Base-by-base conservation (phyloP, 257 asterid species). In the Nicotiana obtusifolia region DNA sequence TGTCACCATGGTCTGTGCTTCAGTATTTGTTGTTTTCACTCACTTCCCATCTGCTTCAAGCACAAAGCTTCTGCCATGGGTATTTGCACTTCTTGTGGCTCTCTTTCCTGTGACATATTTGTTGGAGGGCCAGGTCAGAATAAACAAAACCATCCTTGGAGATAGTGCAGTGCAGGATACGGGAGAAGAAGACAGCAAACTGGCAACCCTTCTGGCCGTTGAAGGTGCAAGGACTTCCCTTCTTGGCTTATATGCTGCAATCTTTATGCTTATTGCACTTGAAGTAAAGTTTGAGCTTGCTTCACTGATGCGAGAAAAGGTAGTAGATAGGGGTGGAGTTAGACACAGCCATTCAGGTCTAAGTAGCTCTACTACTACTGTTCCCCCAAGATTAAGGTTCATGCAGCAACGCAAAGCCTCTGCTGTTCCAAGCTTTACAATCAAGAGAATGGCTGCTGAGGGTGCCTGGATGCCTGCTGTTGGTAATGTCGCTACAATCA, bases 401-500 rank as follows among this genome's bases (percentile, higher is more conserved):
- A 89, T 94, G 98, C 97, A 92, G 89, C 98, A 94, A 82, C 97
- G 97, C 15, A 85, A 97, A 87, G 97, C 95, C 44, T 91, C 97
- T 15, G 82, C 94, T 11, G 88, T 86, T 80, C 93, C 98, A 64
- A 82, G 88, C 76, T 96, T 96, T 80, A 91, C 98, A 37, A 94
- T 93, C 67, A 90, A 92, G 84, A 88, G 88, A 56, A 92, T 94
- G 89, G 92, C 95, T 81, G 94, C 95, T 5, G 98, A 94, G 86
- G 99, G 98, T 81, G 98, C 98, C 22, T 96, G 99, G 99, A 96
- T 96, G 99, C 97, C 99, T 33, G 98, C 99, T 59, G 98, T 96
- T 37, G 99, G 99, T 77, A 96, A 96, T 37, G 98, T 96, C 73
- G 97, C 99, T 80, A 96, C 98, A 1, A 84, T 96, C 22, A 83